phyloP scores from a whole-genome alignment of 2,329 filamentous ascomycete genomes.

The Macrophomina tecta region DNA sequence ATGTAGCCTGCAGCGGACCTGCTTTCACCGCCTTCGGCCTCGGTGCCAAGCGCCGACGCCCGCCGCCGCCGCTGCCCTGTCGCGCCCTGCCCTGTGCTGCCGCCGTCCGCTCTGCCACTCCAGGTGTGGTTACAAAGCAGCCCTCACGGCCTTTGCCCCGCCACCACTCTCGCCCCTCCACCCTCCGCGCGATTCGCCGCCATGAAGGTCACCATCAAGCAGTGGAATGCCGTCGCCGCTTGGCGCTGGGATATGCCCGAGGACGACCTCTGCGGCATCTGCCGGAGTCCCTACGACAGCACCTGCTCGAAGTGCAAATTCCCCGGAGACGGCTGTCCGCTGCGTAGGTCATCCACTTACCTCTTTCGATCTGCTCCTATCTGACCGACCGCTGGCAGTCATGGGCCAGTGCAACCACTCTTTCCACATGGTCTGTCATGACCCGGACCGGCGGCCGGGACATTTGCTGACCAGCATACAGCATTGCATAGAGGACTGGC shows the following conservation, averaged over 20 bases:
- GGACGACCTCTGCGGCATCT: constrained; percentile 98
- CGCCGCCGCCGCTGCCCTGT: background rate
- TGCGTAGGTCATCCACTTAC: constrained; percentile 66
- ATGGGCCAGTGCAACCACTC: constrained; percentile 97
- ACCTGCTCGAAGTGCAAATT: constrained; percentile 98
- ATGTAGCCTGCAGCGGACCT: background rate
- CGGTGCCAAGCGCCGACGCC: background rate
- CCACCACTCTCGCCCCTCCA: constrained; percentile 27
- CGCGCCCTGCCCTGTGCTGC: background rate
- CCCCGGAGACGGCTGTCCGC: constrained; percentile 91
- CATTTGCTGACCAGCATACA: constrained; percentile 45
- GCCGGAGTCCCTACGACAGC: constrained; percentile 95
- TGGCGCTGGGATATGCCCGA: constrained; percentile 99
- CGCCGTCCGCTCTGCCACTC: background rate
- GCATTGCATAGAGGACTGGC: constrained; percentile 97
- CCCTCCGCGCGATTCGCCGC: background rate
- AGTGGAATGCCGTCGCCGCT: constrained; percentile 92
- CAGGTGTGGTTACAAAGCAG: constrained; percentile 29
- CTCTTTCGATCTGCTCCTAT: constrained; percentile 9
- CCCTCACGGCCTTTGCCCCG: constrained; percentile 33
- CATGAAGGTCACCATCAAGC: constrained; percentile 96
- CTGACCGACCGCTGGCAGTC: constrained; percentile 61
- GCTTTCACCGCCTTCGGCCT: constrained; percentile 27
- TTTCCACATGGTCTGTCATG: constrained; percentile 82
- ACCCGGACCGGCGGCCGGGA: background rate